These are phyloP conservation scores for Mimosa bimucronata DNA, from an alignment of 306 rosid species.

Conservation along the genomic window DNA sequence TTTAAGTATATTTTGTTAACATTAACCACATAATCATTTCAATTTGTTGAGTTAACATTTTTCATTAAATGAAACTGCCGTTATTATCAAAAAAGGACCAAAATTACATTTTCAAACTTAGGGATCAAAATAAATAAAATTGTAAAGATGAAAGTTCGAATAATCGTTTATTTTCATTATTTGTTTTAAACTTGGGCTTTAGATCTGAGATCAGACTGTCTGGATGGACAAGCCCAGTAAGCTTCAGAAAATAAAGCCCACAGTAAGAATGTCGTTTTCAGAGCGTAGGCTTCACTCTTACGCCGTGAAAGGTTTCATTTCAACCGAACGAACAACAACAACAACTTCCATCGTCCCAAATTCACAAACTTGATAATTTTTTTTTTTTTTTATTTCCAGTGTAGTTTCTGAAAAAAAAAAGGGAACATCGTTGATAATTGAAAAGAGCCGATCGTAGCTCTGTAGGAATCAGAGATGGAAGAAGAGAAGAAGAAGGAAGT, in stretches of 20 bases:
- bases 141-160: not conserved
- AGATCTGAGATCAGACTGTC: not conserved
- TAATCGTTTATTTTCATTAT: not conserved
- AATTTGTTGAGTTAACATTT: too few relatives aligned
- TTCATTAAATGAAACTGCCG: too few relatives aligned
- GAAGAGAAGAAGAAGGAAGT: constrained; percentile 46
- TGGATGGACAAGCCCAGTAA: not conserved
- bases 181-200: not conserved
- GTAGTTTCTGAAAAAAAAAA: not conserved
- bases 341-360: not conserved
- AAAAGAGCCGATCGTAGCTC: not conserved
- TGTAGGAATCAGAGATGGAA: constrained; percentile 45
- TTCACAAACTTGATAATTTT: not conserved
- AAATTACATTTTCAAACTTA: too few relatives aligned
- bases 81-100: too few relatives aligned
- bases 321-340: not conserved
- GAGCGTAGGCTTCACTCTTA: not conserved
- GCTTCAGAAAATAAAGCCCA: not conserved
- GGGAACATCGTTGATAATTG: not conserved
- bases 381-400: too few relatives aligned
- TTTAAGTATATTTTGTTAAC: too few relatives aligned
- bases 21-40: too few relatives aligned
- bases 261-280: not conserved
- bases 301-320: not conserved
- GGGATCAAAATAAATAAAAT: not conserved